phyloP scores from a whole-genome alignment of 2,329 filamentous ascomycete genomes.

The Colletotrichum sublineola region DNA sequence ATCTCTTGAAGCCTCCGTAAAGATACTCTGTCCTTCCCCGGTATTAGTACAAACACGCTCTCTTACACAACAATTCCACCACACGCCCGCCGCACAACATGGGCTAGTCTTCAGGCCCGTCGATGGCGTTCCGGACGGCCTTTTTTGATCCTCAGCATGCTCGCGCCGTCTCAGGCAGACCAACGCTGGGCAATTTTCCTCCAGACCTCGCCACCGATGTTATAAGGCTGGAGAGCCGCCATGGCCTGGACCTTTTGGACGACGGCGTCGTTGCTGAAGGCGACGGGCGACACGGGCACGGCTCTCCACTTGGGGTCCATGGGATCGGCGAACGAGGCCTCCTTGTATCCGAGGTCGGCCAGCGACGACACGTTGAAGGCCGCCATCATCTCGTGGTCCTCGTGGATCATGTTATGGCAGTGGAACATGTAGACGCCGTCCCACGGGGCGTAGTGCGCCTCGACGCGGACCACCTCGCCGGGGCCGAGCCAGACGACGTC shows the following conservation, averaged over 20 bases:
- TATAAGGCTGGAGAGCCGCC: conserved; percentile 39
- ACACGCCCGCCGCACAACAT: no score
- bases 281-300: conserved; percentile 22
- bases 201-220: conserved; percentile 17
- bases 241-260: conserved; percentile 27
- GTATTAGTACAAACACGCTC: background rate
- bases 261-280: conserved; percentile 19
- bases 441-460: conserved; percentile 66
- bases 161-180: conserved; percentile 17
- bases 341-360: conserved; percentile 54
- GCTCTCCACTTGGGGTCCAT: conserved; percentile 53
- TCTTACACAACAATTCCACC: background rate
- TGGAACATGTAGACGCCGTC: conserved; percentile 66
- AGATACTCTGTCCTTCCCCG: background rate
- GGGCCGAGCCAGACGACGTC: conserved; percentile 68
- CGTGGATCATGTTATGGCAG: conserved; percentile 61
- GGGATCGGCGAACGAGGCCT: conserved; percentile 54
- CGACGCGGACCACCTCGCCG: conserved; percentile 63
- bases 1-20: background rate
- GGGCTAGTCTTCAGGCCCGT: background rate
- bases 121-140: background rate
- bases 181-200: conserved; percentile 15
- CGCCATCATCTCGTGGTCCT: conserved; percentile 62
- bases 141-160: conserved; percentile 14
- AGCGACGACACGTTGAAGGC: conserved; percentile 59